A percentile compares a stretch with the other conserved stretches of the same genome.
These are phyloP conservation scores for Penicillium waksmanii DNA, from an alignment of 495 filamentous ascomycete species.

Conservation along the genomic window DNA sequence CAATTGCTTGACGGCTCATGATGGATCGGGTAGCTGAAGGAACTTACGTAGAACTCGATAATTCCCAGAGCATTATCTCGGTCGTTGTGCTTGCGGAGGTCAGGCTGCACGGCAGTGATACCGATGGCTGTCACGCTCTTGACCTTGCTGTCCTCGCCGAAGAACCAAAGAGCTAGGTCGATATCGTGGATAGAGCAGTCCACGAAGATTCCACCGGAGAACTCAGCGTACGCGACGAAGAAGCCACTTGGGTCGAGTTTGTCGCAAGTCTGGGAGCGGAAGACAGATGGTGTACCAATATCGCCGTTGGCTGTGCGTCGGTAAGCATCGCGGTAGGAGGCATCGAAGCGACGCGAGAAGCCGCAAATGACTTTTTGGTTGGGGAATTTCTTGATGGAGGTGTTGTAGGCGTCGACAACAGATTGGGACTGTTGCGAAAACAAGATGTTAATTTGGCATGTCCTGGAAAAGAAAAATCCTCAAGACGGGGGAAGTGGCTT, in stretches of 20 bases:
- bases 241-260: constrained; percentile 51
- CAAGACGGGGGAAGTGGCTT: not conserved
- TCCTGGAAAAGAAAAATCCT: not conserved
- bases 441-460: constrained; percentile 1
- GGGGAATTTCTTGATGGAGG: constrained; percentile 37
- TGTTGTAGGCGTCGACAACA: constrained; percentile 46
- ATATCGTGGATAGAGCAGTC: constrained; percentile 58
- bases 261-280: constrained; percentile 58
- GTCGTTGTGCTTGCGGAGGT: constrained; percentile 53
- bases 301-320: constrained; percentile 41
- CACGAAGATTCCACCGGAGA: constrained; percentile 58
- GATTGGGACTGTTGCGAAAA: constrained; percentile 39
- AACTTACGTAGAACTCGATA: constrained; percentile 55
- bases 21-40: no score
- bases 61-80: constrained; percentile 62
- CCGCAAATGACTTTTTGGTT: constrained; percentile 58
- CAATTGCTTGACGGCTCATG: no score
- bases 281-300: constrained; percentile 51
- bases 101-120: constrained; percentile 58
- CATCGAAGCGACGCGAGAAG: constrained; percentile 58
- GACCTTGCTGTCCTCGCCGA: constrained; percentile 42
- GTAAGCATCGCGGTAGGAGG: constrained; percentile 44
- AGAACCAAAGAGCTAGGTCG: constrained; percentile 55
- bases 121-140: constrained; percentile 54
- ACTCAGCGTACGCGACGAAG: constrained; percentile 53